Evolutionary conservation across 345 rosid genomes (phyloP).

Genomic region (Boechera retrofracta): DNA sequence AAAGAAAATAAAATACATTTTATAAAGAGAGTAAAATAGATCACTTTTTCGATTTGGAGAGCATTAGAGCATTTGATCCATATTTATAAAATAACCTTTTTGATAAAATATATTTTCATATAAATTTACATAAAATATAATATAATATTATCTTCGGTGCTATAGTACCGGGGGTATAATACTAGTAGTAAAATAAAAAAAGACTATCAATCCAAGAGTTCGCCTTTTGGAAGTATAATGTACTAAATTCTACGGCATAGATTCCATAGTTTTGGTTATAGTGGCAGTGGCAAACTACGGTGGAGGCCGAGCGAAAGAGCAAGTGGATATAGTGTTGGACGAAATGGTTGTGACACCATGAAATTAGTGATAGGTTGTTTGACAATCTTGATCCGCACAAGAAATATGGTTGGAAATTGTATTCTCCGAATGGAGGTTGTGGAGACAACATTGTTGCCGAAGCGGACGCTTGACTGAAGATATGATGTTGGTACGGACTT

Average conservation of each 20-base stretch:
- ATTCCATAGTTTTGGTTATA: background rate
- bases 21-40: too few species aligned
- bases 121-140: too few species aligned
- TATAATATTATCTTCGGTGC: too few species aligned
- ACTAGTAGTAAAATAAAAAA: background rate
- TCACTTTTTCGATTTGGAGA: too few species aligned
- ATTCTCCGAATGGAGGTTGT: background rate
- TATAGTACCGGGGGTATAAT: too few species aligned
- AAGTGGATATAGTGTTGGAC: background rate
- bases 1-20: too few species aligned
- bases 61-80: too few species aligned
- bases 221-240: background rate
- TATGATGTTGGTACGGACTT: background rate
- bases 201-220: background rate
- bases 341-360: background rate
- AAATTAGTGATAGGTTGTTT: background rate
- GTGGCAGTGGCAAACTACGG: background rate
- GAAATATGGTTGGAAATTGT: background rate
- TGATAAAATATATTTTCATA: too few species aligned
- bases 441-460: background rate
- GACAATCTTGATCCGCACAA: slow-evolving; percentile 13
- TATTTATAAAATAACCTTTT: too few species aligned
- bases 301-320: background rate
- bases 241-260: background rate
- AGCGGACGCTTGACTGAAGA: background rate